These are phyloP conservation scores for Sanghuangporus weigelae DNA, from an alignment of 1,284 basidiomycete species.

Conservation along the genomic window DNA sequence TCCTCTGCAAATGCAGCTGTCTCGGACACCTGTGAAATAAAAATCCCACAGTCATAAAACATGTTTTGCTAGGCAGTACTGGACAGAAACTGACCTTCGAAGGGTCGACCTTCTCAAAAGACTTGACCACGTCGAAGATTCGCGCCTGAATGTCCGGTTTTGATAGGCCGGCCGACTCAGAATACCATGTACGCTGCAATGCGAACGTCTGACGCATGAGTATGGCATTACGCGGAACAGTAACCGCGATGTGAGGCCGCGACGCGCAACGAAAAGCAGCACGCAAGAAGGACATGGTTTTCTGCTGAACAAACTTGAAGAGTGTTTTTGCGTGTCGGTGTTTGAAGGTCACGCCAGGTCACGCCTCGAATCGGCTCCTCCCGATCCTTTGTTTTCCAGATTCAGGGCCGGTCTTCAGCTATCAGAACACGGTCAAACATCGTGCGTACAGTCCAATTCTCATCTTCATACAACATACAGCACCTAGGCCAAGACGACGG, in stretches of 20 bases:
- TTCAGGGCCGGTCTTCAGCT: constrained; percentile 20
- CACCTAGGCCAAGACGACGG: background rate
- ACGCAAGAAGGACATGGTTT: constrained; percentile 38
- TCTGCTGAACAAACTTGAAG: constrained; percentile 1
- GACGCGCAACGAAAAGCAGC: constrained; percentile 33
- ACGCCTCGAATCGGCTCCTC: background rate
- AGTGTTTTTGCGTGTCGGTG: background rate
- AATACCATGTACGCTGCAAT: constrained; percentile 57
- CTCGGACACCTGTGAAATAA: constrained; percentile 55
- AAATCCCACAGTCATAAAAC: constrained; percentile 10
- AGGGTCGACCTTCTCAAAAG: constrained; percentile 92
- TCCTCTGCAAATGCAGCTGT: constrained; percentile 80
- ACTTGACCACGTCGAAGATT: constrained; percentile 85
- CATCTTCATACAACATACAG: background rate
- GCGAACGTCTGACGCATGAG: constrained; percentile 25
- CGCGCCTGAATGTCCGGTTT: constrained; percentile 77
- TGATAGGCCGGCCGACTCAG: constrained; percentile 70
- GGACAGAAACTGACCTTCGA: constrained; percentile 57
- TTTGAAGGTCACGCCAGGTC: background rate
- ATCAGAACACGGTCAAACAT: no score
- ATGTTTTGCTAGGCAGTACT: background rate
- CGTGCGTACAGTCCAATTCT: no score
- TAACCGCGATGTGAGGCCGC: constrained; percentile 15
- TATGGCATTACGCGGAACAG: background rate
- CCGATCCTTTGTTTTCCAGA: background rate